Percentiles rank a stretch among this genome's conserved stretches.
These are phyloP conservation scores for Canavalia gladiata DNA, from an alignment of 306 rosid species.

Conservation along the genomic window DNA sequence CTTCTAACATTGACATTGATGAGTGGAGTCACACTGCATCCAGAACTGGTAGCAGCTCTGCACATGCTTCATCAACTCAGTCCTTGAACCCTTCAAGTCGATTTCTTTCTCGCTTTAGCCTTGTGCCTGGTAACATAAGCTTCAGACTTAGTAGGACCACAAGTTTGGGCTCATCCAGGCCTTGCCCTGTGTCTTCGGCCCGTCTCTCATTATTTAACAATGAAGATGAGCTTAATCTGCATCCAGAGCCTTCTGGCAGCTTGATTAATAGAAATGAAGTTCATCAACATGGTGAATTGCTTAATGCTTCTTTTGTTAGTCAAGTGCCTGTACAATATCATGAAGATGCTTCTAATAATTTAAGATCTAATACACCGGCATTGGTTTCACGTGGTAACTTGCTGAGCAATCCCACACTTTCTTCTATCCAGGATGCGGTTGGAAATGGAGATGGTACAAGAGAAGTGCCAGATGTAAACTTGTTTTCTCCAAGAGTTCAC, in stretches of 20 bases:
- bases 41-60: constrained; percentile 69
- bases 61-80: constrained; percentile 60
- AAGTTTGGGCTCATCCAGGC: constrained; percentile 87
- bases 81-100: constrained; percentile 75
- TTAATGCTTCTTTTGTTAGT: constrained; percentile 56
- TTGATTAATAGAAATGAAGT: constrained; percentile 59
- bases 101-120: constrained; percentile 87
- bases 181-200: constrained; percentile 73
- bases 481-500: constrained; percentile 61
- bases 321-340: constrained; percentile 52
- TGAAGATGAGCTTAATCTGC: constrained; percentile 70
- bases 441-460: constrained; percentile 54
- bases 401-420: constrained; percentile 51
- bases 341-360: constrained; percentile 60
- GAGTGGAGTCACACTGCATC: constrained; percentile 71
- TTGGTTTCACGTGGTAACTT: constrained; percentile 51
- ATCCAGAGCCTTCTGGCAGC: constrained; percentile 50
- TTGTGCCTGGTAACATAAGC: constrained; percentile 84
- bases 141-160: constrained; percentile 90
- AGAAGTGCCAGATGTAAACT: constrained; percentile 58
- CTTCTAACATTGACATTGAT: constrained; percentile 61
- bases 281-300: constrained; percentile 56
- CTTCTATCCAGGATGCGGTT: constrained; percentile 56
- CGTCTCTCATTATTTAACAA: constrained; percentile 63
- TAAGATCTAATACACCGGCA: constrained; percentile 53